Conservation (phyloP, 2,329 filamentous ascomycete species). For the Colletotrichum sansevieriae region DNA sequence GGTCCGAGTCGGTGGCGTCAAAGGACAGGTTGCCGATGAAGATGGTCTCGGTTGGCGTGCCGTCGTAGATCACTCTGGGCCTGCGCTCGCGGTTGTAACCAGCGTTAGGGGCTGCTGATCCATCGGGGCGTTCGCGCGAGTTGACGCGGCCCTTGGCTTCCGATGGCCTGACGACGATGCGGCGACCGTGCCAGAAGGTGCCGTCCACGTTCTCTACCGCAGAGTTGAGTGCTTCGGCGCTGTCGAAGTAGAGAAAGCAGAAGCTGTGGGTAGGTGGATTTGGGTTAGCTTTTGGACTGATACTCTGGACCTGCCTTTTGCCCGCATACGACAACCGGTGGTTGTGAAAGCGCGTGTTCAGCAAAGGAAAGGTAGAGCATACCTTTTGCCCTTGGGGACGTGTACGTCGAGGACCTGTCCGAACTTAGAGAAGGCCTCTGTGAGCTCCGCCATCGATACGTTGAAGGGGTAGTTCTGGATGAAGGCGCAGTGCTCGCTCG, state of each 20-base stretch:
- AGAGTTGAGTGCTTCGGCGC: not conserved
- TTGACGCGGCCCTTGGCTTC: constrained; percentile 2
- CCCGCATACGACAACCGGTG: no score
- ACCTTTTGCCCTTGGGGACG: constrained; percentile 25
- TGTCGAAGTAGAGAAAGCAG: constrained; percentile 35
- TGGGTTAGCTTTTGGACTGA: not conserved
- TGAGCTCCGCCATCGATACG: constrained; percentile 71
- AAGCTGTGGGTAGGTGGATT: constrained; percentile 1
- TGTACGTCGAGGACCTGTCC: constrained; percentile 45
- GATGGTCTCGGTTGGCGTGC: constrained; percentile 60
- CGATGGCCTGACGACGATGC: constrained; percentile 23
- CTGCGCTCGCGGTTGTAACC: not conserved
- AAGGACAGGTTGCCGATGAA: constrained; percentile 91
- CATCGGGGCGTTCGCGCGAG: not conserved
- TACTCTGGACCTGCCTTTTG: not conserved
- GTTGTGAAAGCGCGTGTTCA: no score
- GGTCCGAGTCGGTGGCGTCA: constrained; percentile 85
- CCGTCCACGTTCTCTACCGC: constrained; percentile 38
- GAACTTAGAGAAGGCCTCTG: constrained; percentile 67
- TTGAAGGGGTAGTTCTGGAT: constrained; percentile 80
- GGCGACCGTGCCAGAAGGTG: constrained; percentile 42
- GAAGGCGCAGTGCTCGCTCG: constrained; percentile 59
- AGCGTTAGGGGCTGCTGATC: not conserved
- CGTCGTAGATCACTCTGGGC: not conserved
- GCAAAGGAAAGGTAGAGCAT: not conserved